Conservation (phyloP, 2,329 filamentous ascomycete genomes). For the Aspergillus candidus region DNA sequence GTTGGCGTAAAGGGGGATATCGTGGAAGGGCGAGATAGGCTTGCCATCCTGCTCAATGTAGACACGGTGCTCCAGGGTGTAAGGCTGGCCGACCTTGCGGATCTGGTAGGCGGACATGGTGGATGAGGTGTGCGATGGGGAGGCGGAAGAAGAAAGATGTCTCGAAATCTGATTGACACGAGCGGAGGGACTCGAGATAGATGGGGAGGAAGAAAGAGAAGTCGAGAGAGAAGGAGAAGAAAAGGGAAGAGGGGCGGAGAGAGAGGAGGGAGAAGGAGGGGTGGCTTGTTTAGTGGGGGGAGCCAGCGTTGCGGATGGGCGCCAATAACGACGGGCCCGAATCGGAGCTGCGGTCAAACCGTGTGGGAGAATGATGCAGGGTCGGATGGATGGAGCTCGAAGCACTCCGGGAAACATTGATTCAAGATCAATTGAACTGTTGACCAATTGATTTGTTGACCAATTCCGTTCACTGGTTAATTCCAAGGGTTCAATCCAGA, state of each 20-base stretch:
- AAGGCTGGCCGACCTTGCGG: conserved; percentile 81
- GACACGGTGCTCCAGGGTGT: conserved; percentile 95
- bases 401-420: conserved; percentile 6
- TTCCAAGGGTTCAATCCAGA: too few species aligned
- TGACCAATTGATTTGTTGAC: too few species aligned
- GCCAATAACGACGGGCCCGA: conserved; percentile 19
- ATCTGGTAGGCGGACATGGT: conserved; percentile 55
- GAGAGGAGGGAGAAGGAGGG: conserved; percentile 21
- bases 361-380: too few species aligned
- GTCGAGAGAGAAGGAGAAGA: conserved; percentile 20
- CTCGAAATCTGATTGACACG: conserved; percentile 43
- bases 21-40: conserved; percentile 93
- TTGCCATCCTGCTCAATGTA: conserved; percentile 97
- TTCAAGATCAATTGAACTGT: not conserved
- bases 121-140: conserved; percentile 20
- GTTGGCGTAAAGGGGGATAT: conserved; percentile 97
- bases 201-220: conserved; percentile 8
- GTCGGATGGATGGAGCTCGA: conserved; percentile 27
- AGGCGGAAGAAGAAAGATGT: conserved; percentile 41
- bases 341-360: conserved; percentile 25
- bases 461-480: too few species aligned
- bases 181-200: conserved; percentile 20
- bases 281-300: conserved; percentile 34
- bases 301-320: conserved; percentile 37
- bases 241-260: conserved; percentile 14